A percentile compares a stretch with the other conserved stretches of the same genome.
These are phyloP conservation scores for Golovinomyces cichoracearum DNA, from an alignment of 2,329 filamentous ascomycete genomes.

Conservation along the genomic window DNA sequence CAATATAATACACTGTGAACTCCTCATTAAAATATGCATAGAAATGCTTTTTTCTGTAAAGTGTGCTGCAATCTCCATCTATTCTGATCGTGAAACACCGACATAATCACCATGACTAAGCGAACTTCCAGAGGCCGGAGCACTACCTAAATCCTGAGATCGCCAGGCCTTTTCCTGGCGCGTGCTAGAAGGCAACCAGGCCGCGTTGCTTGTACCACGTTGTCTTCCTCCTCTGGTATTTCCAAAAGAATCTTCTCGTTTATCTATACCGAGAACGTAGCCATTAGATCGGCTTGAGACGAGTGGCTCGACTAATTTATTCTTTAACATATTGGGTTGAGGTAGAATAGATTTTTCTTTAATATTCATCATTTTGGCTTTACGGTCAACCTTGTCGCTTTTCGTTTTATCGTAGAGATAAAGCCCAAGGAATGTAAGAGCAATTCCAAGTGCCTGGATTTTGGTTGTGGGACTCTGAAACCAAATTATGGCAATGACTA, in stretches of 20 bases:
- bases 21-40: no score
- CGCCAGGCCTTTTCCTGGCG: constrained; percentile 71
- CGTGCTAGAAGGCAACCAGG: constrained; percentile 56
- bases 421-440: constrained; percentile 67
- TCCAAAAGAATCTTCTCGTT: constrained; percentile 21
- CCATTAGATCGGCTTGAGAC: constrained; percentile 20
- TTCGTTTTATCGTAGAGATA: constrained; percentile 93
- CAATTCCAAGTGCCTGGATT: constrained; percentile 63
- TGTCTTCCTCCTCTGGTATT: constrained; percentile 26
- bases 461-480: constrained; percentile 72
- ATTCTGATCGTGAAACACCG: not conserved
- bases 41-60: not conserved
- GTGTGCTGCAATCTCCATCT: not conserved
- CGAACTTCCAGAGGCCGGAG: not conserved
- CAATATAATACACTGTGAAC: no score
- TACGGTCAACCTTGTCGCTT: constrained; percentile 63
- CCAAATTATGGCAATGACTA: constrained; percentile 84
- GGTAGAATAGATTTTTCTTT: constrained; percentile 14
- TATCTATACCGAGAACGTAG: constrained; percentile 13
- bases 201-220: constrained; percentile 21
- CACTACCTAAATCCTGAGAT: constrained; percentile 5
- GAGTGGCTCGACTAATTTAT: constrained; percentile 11
- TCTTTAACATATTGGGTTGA: constrained; percentile 8
- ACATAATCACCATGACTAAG: not conserved
- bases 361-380: constrained; percentile 39